phyloP scores from a whole-genome alignment of 140 eudicot genomes.

The Ambrosia hybrid region DNA sequence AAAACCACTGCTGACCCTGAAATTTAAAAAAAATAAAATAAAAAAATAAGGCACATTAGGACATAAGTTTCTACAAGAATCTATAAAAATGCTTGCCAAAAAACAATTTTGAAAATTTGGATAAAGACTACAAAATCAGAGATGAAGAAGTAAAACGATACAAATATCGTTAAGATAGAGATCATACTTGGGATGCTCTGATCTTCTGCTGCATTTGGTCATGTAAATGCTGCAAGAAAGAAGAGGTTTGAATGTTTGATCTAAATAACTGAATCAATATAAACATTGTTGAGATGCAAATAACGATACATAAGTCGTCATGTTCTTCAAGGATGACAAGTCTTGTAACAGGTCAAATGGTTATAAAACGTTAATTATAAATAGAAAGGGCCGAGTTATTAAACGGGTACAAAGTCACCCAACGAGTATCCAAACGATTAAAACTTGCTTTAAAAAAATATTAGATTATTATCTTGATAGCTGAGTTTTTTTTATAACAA shows the following conservation, averaged over 20 bases:
- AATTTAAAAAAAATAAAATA: constrained; percentile 1
- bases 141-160: no score
- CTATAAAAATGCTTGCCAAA: neutral
- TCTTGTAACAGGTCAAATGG: neutral
- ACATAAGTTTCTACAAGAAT: neutral
- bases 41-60: neutral
- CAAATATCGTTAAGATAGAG: neutral
- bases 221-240: constrained; percentile 73
- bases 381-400: no score
- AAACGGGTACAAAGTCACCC: no score
- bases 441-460: neutral
- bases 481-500: neutral
- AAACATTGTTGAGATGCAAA: neutral
- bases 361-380: no score
- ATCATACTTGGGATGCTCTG: constrained; percentile 73
- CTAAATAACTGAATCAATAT: neutral
- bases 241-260: neutral
- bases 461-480: neutral
- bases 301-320: constrained; percentile 5
- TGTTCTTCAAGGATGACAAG: constrained; percentile 3
- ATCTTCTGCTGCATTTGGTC: constrained; percentile 87
- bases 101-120: neutral
- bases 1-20: constrained; percentile 48
- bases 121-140: no score
- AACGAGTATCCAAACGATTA: no score